Base-by-base conservation (phyloP, 306 rosid genomes). In the Trichosanthes truncata region DNA sequence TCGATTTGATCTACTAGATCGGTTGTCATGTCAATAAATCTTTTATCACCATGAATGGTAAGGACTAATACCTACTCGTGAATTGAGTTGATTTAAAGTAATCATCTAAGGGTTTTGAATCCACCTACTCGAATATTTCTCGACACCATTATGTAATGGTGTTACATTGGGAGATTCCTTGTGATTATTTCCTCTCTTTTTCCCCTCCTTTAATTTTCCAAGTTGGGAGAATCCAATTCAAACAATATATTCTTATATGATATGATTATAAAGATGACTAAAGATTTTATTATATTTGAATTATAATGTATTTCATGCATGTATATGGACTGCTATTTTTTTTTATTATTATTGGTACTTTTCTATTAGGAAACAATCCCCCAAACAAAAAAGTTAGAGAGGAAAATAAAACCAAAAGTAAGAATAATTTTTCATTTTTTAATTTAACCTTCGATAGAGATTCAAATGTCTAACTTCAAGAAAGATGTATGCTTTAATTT, bases 211-310 rank as follows among this genome's bases (percentile, higher is more conserved):
- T 7, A 0, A n/a, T 56, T 48, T 48, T 3, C 5, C 45, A 68
- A 40, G 76, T 69, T 21, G 76, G 5, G 76, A 69, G 76, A 69
- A 69, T 69, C 55, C 55, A 41, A 69, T 21, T 14, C 53, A 69
- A 43, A 46, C 35, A 40, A 69, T n/a, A 23, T 69, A 43, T 69
- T 69, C 53, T 41, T 43, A 20, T 5, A 2, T 69, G 55, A 69
- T 69, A 41, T 69, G 55, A 41, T 20, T 38, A 38, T 40, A 7
- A 62, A 33, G 45, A 21, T 63, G 71, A 33, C 43, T 63, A 63
- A 63, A 15, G 21, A 63, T 33, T 62, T 63, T 12, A 14, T 4
- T 61, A 2, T 26, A 61, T 61, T 60, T 26, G 33, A 60, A 26
- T 10, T 60, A 60, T 60, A 26, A 13, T 6, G 14, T 53, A 26